These are phyloP conservation scores for Brettanomyces sp. DNA, from an alignment of 805 yeast genomes.

Conservation along the genomic window DNA sequence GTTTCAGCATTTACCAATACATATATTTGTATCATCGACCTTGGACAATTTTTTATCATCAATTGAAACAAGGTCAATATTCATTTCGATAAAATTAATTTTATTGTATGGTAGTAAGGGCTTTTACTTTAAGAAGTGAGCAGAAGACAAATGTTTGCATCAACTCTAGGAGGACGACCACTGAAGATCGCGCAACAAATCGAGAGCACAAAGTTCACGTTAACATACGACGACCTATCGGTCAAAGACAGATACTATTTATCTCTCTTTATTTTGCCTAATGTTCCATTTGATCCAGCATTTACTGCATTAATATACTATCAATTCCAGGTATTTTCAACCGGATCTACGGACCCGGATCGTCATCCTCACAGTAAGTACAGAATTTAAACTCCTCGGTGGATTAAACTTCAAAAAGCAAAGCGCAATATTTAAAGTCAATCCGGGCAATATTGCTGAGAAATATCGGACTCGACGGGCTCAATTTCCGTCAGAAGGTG, in stretches of 20 bases:
- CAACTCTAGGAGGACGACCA: slow-evolving; percentile 25
- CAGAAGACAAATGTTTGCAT: slow-evolving; percentile 20
- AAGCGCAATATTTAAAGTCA: slow-evolving; percentile 83
- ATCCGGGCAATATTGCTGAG: slow-evolving; percentile 26
- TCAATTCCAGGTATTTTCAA: slow-evolving; percentile 58
- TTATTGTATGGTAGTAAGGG: too few relatives aligned
- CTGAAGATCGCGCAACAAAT: slow-evolving; percentile 52
- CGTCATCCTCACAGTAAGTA: slow-evolving; percentile 2
- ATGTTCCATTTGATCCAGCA: slow-evolving; percentile 58
- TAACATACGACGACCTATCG: slow-evolving; percentile 53
- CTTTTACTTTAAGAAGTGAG: too few relatives aligned
- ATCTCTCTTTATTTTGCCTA: slow-evolving; percentile 79
- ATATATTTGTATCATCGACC: too few relatives aligned
- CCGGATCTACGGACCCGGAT: slow-evolving; percentile 14
- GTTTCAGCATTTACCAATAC: too few relatives aligned
- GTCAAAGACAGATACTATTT: slow-evolving; percentile 55
- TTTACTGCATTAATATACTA: slow-evolving; percentile 82
- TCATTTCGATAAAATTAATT: too few relatives aligned
- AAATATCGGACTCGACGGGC: background rate
- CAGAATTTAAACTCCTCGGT: slow-evolving; percentile 59
- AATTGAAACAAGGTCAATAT: too few relatives aligned
- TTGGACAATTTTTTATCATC: too few relatives aligned
- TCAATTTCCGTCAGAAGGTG: slow-evolving; percentile 21
- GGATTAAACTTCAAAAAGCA: slow-evolving; percentile 61
- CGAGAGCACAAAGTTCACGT: slow-evolving; percentile 57